Evolutionary conservation across 495 filamentous ascomycete genomes (phyloP).

Genomic region (Aspergillus ellipticus): DNA sequence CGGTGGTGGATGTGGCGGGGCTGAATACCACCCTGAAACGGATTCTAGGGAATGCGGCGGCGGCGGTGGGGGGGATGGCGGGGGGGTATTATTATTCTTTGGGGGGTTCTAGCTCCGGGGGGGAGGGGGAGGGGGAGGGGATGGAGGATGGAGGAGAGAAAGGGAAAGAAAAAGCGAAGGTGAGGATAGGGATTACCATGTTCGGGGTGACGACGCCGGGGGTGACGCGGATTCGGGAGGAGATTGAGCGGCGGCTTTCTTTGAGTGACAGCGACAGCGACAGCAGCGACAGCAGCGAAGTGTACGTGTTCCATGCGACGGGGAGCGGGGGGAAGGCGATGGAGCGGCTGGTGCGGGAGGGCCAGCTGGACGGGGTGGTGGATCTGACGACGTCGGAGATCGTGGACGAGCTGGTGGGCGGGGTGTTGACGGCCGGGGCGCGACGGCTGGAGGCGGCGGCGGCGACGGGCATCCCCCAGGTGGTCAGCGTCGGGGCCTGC

Average conservation of each 20-base stretch:
- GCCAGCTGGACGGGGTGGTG: slow-evolving; percentile 55
- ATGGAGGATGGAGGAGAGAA: slow-evolving; percentile 11
- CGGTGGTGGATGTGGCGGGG: slow-evolving; percentile 66
- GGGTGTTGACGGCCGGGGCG: slow-evolving; percentile 54
- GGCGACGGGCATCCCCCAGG: slow-evolving; percentile 52
- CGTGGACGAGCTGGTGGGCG: slow-evolving; percentile 57
- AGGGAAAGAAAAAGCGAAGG: slow-evolving; percentile 27
- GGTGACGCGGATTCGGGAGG: slow-evolving; percentile 45
- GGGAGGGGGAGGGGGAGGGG: neutral
- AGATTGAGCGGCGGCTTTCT: too few species aligned
- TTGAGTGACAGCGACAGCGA: slow-evolving; percentile 30
- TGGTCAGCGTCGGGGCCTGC: slow-evolving; percentile 60
- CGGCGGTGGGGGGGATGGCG: slow-evolving; percentile 54
- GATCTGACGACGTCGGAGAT: slow-evolving; percentile 70
- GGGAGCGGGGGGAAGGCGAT: slow-evolving; percentile 63
- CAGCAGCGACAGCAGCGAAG: slow-evolving; percentile 40
- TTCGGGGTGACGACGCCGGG: slow-evolving; percentile 70
- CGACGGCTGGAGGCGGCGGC: slow-evolving; percentile 52
- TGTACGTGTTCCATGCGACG: slow-evolving; percentile 66
- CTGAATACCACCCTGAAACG: slow-evolving; percentile 52
- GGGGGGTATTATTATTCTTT: slow-evolving; percentile 30
- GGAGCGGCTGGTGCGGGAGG: slow-evolving; percentile 57
- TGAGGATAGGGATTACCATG: slow-evolving; percentile 61
- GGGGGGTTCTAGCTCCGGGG: too few species aligned
- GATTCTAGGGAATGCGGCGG: slow-evolving; percentile 59